Percentiles rank a stretch among this genome's conserved stretches.
These are phyloP conservation scores for Xerocomus potaroensis DNA, from an alignment of 768 basidiomycete species.

Conservation along the genomic window DNA sequence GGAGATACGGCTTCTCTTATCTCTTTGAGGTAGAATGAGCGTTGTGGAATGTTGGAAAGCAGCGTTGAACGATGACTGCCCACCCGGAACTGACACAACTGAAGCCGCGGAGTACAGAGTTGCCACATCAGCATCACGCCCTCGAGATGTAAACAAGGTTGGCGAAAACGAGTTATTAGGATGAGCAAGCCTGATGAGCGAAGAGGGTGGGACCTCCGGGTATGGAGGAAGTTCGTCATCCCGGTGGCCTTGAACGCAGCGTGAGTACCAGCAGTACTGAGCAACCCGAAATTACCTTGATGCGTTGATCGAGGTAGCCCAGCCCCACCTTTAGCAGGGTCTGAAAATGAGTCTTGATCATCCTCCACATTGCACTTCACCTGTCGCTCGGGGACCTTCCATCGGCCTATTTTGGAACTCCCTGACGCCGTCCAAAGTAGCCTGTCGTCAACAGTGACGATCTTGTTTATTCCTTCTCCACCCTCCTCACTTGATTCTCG, in stretches of 20 bases:
- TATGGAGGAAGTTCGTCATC: conserved; percentile 32
- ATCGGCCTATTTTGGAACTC: conserved; percentile 74
- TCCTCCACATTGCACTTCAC: conserved; percentile 18
- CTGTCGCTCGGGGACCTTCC: conserved; percentile 58
- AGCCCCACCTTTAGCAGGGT: conserved; percentile 11
- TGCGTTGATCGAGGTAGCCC: conserved; percentile 5
- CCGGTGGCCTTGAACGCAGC: conserved; percentile 12
- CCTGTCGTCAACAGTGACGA: conserved; percentile 78
- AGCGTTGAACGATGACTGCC: conserved; percentile 35
- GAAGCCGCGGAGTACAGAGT: conserved; percentile 86
- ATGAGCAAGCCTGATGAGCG: conserved; percentile 63
- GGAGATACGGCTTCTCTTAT: conserved; percentile 16
- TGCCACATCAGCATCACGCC: conserved; percentile 73
- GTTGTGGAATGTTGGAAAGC: conserved; percentile 29
- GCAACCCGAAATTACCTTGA: conserved; percentile 18
- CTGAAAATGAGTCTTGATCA: conserved; percentile 10
- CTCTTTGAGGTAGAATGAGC: conserved; percentile 25
- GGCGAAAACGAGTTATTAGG: conserved; percentile 59
- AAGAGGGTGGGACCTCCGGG: conserved; percentile 67
- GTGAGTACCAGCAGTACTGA: conserved; percentile 8
- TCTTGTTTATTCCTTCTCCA: conserved; percentile 73
- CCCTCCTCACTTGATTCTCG: conserved; percentile 49
- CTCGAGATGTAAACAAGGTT: conserved; percentile 30
- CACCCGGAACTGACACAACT: conserved; percentile 61
- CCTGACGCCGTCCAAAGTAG: conserved; percentile 90